Conservation (phyloP, 1,139 yeast genomes). For the Magnusiomyces paraingens region DNA sequence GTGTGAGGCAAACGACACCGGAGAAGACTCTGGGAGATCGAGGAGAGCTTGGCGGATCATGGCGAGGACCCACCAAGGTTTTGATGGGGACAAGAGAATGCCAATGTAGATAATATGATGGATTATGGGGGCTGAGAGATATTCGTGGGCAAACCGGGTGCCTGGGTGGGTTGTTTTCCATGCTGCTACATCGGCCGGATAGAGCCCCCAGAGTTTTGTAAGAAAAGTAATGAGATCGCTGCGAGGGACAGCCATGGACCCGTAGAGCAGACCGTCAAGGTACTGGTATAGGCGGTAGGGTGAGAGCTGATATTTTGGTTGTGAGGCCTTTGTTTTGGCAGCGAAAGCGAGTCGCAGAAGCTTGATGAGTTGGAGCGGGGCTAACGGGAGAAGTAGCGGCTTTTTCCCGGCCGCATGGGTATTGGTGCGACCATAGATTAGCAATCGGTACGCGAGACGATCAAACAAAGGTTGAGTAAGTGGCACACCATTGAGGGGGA, state of each 20-base stretch:
- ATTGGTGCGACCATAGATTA: too few species aligned
- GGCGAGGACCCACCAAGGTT: conserved; percentile 1
- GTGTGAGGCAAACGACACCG: not conserved
- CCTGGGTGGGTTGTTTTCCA: not conserved
- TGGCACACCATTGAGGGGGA: too few species aligned
- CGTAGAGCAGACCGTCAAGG: not conserved
- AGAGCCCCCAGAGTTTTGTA: not conserved
- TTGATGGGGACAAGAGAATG: not conserved
- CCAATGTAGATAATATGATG: not conserved
- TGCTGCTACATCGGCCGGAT: not conserved
- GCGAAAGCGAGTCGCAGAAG: too few species aligned
- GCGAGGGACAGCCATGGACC: not conserved
- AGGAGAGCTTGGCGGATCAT: not conserved
- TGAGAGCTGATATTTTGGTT: too few species aligned
- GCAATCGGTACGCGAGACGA: too few species aligned
- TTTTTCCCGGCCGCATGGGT: too few species aligned
- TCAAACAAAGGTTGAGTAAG: too few species aligned
- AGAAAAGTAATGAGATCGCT: not conserved
- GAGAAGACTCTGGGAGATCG: not conserved
- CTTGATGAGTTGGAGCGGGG: too few species aligned
- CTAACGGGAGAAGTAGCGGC: too few species aligned
- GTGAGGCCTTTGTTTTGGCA: too few species aligned
- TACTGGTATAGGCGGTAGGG: not conserved
- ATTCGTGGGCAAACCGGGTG: not conserved
- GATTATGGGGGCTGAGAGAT: not conserved